Base-by-base conservation (phyloP, 2,329 filamentous ascomycete species). In the Beauveria asiatica region DNA sequence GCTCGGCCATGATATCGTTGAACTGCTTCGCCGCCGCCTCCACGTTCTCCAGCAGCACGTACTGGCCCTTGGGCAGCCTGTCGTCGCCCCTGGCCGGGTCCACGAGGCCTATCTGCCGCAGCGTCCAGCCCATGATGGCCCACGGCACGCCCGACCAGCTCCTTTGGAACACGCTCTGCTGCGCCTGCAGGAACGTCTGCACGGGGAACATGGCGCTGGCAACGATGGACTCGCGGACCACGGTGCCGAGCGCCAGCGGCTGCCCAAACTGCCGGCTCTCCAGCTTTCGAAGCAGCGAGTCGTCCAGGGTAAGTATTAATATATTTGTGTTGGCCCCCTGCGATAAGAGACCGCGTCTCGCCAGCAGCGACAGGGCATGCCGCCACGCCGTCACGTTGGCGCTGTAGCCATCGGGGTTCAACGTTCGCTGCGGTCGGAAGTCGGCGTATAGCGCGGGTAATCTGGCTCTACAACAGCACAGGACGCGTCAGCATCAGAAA, bases 361-460 rank as follows among this genome's bases (percentile, higher is more conserved):
- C 80, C 1, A 91, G 88, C 56, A 83, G 78, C n/a, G 83, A 80
- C 46, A 96, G 80, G 2, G 86, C 91, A 44, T 83, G 82, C 61
- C 87, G 84, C 92, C 92, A 96, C 57, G 90, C 89, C 7, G 81
- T 76, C 46, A 90, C 78, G 71, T 96, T 96, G 48, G 91, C 90
- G 21, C 80, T 76, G 76, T 91, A 96, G 67, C 90, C 91, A 71
- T 95, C 90, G 1, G 91, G 90, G 69, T 96, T 96, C 23, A 89
- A 83, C 44, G 82, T 83, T 67, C 82, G 82, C 66, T 93, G 90
- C 5, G 83, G 75, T 42, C 84, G 80, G 70, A 96, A 96, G 72
- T 96, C 92, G 52, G 91, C 92, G 75, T 95, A 96, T 50, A 96
- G 84, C 5, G 91, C 92, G 13, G 90, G 86, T 13, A 96, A 80